phyloP scores from a whole-genome alignment of 495 filamentous ascomycete species.

The Cairneyella variabilis region DNA sequence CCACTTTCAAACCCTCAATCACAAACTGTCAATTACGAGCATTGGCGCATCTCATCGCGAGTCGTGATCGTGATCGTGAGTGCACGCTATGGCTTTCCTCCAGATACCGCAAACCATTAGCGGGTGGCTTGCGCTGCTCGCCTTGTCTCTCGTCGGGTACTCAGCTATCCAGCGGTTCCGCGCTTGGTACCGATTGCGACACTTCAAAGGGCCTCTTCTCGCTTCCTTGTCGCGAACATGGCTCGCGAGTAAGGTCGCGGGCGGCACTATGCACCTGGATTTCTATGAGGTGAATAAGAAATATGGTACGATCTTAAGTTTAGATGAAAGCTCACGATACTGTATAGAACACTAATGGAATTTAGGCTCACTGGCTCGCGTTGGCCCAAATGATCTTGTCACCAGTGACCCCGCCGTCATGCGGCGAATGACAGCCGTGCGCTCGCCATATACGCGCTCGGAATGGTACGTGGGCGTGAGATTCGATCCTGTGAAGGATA shows the following conservation, averaged over 20 bases:
- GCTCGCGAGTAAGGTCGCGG: conserved; percentile 1
- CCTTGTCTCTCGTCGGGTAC: too few species aligned
- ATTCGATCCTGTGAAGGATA: conserved; percentile 31
- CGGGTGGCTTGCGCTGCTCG: too few species aligned
- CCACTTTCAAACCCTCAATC: too few species aligned
- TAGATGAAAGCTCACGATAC: neutral
- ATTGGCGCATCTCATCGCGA: too few species aligned
- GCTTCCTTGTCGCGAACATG: conserved; percentile 11
- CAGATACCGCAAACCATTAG: too few species aligned
- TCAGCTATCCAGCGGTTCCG: too few species aligned
- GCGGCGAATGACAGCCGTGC: conserved; percentile 30
- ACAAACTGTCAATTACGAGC: too few species aligned
- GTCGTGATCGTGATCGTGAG: too few species aligned
- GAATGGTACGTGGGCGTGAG: conserved; percentile 28
- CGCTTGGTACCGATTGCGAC: conserved; percentile 20
- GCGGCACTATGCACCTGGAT: conserved; percentile 6
- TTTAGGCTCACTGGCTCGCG: conserved; percentile 36
- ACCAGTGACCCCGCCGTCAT: conserved; percentile 34
- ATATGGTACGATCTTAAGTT: conserved; percentile 13
- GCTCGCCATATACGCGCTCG: conserved; percentile 30
- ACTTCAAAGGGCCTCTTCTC: conserved; percentile 12
- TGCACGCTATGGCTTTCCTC: too few species aligned
- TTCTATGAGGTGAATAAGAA: conserved; percentile 10
- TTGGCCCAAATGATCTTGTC: conserved; percentile 40
- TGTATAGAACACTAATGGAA: too few species aligned